These are phyloP conservation scores for Kentomonas sorsogonicus DNA, from an alignment of 208 protist species.

Conservation along the genomic window DNA sequence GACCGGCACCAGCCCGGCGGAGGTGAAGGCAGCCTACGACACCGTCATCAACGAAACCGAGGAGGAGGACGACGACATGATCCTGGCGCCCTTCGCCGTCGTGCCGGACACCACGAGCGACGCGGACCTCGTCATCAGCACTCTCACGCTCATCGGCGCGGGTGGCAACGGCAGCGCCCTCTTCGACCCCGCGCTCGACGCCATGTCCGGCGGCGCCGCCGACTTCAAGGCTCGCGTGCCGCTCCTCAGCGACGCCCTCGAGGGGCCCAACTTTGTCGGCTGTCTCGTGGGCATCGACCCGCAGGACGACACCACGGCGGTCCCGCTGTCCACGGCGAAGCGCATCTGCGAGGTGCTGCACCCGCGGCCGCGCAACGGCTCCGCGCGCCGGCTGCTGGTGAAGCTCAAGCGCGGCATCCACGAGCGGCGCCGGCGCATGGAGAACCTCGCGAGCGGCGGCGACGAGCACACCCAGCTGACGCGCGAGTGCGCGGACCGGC, in stretches of 20 bases:
- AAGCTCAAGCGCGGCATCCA: slow-evolving; percentile 8
- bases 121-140: slow-evolving; percentile 19
- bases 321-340: slow-evolving; percentile 13
- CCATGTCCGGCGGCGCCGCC: background rate
- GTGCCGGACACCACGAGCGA: slow-evolving; percentile 9
- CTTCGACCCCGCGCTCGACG: slow-evolving; percentile 13
- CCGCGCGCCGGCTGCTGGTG: slow-evolving; percentile 15
- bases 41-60: slow-evolving; percentile 1
- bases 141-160: slow-evolving; percentile 19
- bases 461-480: no score
- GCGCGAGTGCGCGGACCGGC: no score
- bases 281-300: slow-evolving; percentile 25
- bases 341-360: slow-evolving; percentile 15
- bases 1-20: slow-evolving; percentile 11
- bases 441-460: no score
- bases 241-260: slow-evolving; percentile 18
- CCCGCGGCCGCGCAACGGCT: slow-evolving; percentile 21
- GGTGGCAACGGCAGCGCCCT: slow-evolving; percentile 9
- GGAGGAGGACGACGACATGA: slow-evolving; percentile 23
- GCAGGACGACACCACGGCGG: slow-evolving; percentile 9
- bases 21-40: slow-evolving; percentile 1
- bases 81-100: background rate
- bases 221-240: background rate
- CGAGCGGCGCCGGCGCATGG: no score
- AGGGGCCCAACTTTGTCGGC: slow-evolving; percentile 18